These are phyloP conservation scores for Lachancea dasiensis DNA, from an alignment of 805 yeast genomes.

Conservation along the genomic window DNA sequence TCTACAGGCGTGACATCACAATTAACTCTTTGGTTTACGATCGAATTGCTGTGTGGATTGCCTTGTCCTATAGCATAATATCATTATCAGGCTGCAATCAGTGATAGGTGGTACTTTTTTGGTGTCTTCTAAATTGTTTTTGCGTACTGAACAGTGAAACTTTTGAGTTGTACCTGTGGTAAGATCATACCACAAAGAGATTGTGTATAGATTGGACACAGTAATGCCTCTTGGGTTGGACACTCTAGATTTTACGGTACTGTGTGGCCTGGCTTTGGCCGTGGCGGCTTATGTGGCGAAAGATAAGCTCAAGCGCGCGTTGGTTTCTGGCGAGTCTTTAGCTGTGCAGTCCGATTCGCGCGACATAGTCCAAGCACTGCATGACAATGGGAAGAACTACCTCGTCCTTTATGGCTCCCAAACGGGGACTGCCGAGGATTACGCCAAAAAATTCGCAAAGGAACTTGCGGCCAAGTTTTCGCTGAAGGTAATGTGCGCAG, in stretches of 20 bases:
- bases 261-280: constrained; percentile 61
- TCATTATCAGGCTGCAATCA: too few species aligned
- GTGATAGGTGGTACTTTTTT: too few species aligned
- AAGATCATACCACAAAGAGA: too few species aligned
- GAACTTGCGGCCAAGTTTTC: constrained; percentile 81
- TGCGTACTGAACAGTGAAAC: too few species aligned
- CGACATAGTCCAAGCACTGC: constrained; percentile 53
- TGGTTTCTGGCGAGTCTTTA: constrained; percentile 34
- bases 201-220: too few species aligned
- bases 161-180: too few species aligned
- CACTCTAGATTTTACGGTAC: constrained; percentile 61
- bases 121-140: too few species aligned
- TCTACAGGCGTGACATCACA: too few species aligned
- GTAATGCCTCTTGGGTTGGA: constrained; percentile 52
- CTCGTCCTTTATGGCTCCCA: constrained; percentile 89
- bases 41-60: too few species aligned
- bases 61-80: too few species aligned
- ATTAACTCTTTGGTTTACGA: too few species aligned
- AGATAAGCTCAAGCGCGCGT: constrained; percentile 40
- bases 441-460: constrained; percentile 82
- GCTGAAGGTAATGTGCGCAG: constrained; percentile 76
- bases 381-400: constrained; percentile 61
- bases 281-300: constrained; percentile 61
- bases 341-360: constrained; percentile 48
- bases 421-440: constrained; percentile 98